phyloP scores from a whole-genome alignment of 371 early-diverging fungal genomes.

The Actinomortierella ambigua region DNA sequence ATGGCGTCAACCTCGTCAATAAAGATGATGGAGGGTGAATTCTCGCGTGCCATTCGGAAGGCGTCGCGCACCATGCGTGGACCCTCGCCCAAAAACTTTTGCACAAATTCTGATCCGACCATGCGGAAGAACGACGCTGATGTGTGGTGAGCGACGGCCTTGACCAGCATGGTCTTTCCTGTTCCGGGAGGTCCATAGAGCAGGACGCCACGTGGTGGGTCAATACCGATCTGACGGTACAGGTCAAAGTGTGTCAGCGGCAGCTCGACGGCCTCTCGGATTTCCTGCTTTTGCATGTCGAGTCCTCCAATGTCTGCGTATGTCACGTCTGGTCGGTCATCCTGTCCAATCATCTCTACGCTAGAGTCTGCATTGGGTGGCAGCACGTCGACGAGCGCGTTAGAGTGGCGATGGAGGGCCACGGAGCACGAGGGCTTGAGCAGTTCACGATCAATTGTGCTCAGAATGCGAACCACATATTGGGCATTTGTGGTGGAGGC shows the following conservation, averaged over 20 bases:
- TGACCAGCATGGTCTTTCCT: constrained; percentile 99
- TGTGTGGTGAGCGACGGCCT: constrained; percentile 99
- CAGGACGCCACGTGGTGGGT: constrained; percentile 98
- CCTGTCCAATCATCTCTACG: constrained; percentile 93
- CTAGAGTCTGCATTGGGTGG: constrained; percentile 98
- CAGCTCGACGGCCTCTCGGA: constrained; percentile 99
- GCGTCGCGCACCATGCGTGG: constrained; percentile 99
- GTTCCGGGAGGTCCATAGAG: constrained; percentile 99
- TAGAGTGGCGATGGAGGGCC: constrained; percentile 98
- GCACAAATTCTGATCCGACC: constrained; percentile 99
- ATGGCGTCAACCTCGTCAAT: constrained; percentile 99
- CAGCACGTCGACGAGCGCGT: constrained; percentile 95
- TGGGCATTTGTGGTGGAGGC: constrained; percentile 97
- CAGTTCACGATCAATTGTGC: constrained; percentile 98
- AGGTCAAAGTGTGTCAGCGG: constrained; percentile 99
- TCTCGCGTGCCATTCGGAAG: constrained; percentile 98
- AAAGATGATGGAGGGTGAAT: constrained; percentile 99
- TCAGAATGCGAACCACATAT: constrained; percentile 96
- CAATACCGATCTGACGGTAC: constrained; percentile 99
- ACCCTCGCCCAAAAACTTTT: constrained; percentile 99
- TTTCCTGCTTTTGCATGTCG: constrained; percentile 99
- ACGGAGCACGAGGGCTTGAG: constrained; percentile 98
- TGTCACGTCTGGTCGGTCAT: constrained; percentile 97
- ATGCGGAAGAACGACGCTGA: constrained; percentile 99
- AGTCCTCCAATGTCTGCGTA: constrained; percentile 99